Base-by-base conservation (phyloP, 176 grass and related monocot genomes). In the Poa annua region DNA sequence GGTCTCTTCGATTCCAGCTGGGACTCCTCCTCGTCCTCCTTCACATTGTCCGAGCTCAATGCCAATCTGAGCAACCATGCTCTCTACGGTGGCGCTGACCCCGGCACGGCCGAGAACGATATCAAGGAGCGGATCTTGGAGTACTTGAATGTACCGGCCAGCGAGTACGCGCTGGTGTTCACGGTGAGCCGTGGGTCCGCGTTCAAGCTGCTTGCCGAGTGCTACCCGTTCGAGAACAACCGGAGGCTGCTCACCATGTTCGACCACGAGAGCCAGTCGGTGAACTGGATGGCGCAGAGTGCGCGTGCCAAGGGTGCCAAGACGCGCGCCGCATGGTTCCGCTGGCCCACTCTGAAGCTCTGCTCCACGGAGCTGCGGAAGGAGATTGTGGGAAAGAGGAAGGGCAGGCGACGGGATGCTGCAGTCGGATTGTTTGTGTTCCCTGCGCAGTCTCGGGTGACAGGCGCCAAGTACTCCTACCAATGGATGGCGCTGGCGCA, bases 401-500 rank as follows among this genome's bases (percentile, higher is more conserved):
- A 84, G 81, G 86, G 83, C 7, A 83, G 89, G 29, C 94, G 94
- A 63, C 92, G 87, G 10, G 97, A 94, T 79, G 50, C 89, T 8
- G 91, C 89, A 1, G 88, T 62, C 0, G 97, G 97, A n/a, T 80
- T 99, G 8, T 99, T 99, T 66, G 97, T 96, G 80, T 99, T 99
- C 78, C 97, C 97, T 35, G 97, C 87, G 11, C 97, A 99, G 59
- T 99, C 97, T 52, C 92, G 97, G 48, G 97, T 99, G 66, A 99
- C 97, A 0, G 97, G 97, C 0, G 93, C 97, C 63, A 99, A 99
- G 87, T 99, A 99, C 78, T 96, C 97, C 17, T 99, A 99, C 77
- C 97, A 99, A 53, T 99, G 97, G 97, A 99, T 99, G 97, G 97
- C 97, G 5, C 60, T 99, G 81, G 97, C 97, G 0, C 97, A 99